phyloP scores from a whole-genome alignment of 805 yeast genomes.

The Komagataella populi region DNA sequence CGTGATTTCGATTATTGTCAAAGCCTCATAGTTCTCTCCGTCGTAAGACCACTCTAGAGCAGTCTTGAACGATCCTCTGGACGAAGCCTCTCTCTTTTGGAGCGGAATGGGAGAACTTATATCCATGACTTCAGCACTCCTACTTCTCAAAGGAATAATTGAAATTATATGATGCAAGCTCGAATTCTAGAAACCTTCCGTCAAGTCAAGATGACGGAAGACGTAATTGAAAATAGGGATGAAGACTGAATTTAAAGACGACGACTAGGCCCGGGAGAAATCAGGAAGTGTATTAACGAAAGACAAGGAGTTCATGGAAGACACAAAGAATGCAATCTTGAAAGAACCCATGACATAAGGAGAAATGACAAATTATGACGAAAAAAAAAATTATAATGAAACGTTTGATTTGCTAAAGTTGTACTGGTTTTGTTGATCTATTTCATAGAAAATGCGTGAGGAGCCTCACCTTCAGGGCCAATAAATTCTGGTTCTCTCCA shows the following conservation, averaged over 20 bases:
- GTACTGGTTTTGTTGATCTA: background rate
- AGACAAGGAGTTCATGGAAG: background rate
- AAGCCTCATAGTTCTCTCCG: conserved; percentile 3
- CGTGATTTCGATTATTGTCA: conserved; percentile 11
- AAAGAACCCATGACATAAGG: background rate
- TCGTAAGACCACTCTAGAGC: conserved; percentile 11
- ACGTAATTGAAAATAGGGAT: background rate
- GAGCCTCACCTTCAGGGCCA: conserved; percentile 95
- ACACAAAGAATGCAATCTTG: background rate
- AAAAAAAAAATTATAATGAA: background rate
- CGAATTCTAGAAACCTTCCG: background rate
- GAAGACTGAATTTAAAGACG: background rate
- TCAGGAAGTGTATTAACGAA: background rate
- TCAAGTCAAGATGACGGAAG: background rate
- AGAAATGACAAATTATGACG: background rate
- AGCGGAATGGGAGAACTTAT: background rate
- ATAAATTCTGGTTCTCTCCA: conserved; percentile 86
- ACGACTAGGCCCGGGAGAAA: too few species aligned
- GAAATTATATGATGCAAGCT: background rate
- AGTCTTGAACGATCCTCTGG: conserved; percentile 1
- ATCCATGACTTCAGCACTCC: background rate
- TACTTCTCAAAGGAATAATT: background rate
- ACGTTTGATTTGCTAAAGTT: background rate
- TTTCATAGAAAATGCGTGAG: conserved; percentile 28
- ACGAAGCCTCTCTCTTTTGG: background rate